These are phyloP conservation scores for Penicillium odoratum DNA, from an alignment of 495 filamentous ascomycete genomes.

Conservation along the genomic window DNA sequence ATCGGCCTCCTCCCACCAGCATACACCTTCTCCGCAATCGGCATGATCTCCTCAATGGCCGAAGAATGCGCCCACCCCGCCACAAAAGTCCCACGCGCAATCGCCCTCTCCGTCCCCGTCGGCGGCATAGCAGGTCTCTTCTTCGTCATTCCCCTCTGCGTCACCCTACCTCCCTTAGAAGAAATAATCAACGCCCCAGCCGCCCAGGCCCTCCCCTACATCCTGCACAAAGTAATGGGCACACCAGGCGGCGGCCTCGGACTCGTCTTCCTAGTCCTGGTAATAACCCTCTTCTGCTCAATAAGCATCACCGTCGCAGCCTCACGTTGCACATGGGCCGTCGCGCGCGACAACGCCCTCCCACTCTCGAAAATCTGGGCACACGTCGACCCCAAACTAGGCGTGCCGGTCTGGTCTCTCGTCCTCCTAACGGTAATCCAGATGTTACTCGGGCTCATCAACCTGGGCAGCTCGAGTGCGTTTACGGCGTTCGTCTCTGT, in stretches of 20 bases:
- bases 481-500: slow-evolving; percentile 67
- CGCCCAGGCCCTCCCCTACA: slow-evolving; percentile 48
- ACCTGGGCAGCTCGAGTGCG: slow-evolving; percentile 58
- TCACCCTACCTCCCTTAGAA: slow-evolving; percentile 44
- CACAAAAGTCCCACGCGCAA: slow-evolving; percentile 46
- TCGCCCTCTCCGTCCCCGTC: slow-evolving; percentile 43
- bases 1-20: slow-evolving; percentile 53
- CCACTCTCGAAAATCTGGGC: slow-evolving; percentile 37
- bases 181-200: slow-evolving; percentile 42
- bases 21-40: slow-evolving; percentile 52
- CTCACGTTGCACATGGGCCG: slow-evolving; percentile 60
- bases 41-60: slow-evolving; percentile 54
- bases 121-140: slow-evolving; percentile 46
- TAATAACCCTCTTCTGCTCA: slow-evolving; percentile 63
- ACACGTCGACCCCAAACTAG: slow-evolving; percentile 27
- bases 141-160: slow-evolving; percentile 50
- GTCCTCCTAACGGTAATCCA: slow-evolving; percentile 40
- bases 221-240: slow-evolving; percentile 49
- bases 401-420: slow-evolving; percentile 40
- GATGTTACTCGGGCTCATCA: slow-evolving; percentile 59
- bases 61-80: slow-evolving; percentile 49
- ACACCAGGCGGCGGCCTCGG: slow-evolving; percentile 47
- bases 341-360: slow-evolving; percentile 55
- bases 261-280: slow-evolving; percentile 53
- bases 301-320: slow-evolving; percentile 62